Conservation (phyloP, 305 asterid species). For the Ruellia speciosa region DNA sequence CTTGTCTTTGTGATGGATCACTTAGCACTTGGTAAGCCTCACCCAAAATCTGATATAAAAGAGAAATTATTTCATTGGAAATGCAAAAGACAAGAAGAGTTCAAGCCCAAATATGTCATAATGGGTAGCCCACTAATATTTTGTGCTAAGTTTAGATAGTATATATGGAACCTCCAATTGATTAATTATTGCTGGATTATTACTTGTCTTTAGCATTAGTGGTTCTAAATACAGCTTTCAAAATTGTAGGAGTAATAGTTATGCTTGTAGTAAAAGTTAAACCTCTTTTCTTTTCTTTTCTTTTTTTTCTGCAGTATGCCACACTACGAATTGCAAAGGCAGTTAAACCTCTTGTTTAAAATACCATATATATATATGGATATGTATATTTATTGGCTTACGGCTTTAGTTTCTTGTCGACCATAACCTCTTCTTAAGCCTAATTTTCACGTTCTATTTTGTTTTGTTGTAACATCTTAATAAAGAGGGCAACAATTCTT, state of each 20-base stretch:
- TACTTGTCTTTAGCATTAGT: neutral
- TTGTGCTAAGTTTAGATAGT: neutral
- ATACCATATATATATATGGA: too few species aligned
- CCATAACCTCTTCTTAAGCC: neutral
- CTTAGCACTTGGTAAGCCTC: constrained; percentile 77
- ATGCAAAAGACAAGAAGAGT: constrained; percentile 14
- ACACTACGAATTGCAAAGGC: too few species aligned
- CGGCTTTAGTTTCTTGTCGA: too few species aligned
- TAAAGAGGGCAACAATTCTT: neutral
- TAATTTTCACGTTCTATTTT: neutral
- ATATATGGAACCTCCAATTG: neutral
- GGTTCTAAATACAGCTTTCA: neutral
- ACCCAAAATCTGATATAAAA: constrained; percentile 48
- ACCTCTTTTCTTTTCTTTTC: too few species aligned
- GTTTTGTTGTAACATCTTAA: neutral
- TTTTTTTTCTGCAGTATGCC: too few species aligned
- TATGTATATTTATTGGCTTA: too few species aligned
- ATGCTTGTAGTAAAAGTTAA: too few species aligned
- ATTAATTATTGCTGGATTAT: neutral
- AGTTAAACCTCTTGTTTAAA: too few species aligned
- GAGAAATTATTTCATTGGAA: constrained; percentile 16
- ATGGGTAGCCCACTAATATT: neutral
- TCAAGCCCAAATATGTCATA: neutral
- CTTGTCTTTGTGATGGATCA: constrained; percentile 61
- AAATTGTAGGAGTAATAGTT: too few species aligned